phyloP scores from a whole-genome alignment of 2,329 filamentous ascomycete genomes.

The Sclerotinia sclerotiorum region DNA sequence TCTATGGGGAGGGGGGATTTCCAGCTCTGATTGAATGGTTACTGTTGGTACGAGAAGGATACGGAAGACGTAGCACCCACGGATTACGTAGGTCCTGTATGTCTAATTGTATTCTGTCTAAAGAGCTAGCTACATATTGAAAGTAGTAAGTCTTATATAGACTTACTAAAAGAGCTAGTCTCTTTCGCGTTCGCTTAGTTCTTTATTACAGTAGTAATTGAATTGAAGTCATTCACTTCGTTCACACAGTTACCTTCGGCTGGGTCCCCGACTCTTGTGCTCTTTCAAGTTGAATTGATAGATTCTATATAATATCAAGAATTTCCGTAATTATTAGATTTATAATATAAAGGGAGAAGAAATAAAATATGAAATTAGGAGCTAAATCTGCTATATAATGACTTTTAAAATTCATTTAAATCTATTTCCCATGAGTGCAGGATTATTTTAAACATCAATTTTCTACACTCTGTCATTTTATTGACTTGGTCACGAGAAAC shows the following conservation, averaged over 20 bases:
- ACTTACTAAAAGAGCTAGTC: no score
- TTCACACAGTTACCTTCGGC: no score
- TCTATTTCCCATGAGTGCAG: background rate
- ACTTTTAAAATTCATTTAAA: background rate
- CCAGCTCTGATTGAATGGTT: rapidly evolving
- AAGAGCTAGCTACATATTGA: no score
- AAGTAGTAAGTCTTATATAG: no score
- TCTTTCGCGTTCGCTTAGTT: no score
- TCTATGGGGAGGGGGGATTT: background rate
- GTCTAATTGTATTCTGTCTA: no score
- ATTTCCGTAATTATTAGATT: background rate
- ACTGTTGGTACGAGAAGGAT: no score
- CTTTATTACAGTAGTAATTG: no score
- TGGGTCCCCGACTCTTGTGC: background rate
- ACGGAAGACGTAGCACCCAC: no score
- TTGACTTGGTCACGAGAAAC: background rate
- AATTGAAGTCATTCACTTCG: no score
- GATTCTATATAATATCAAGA: background rate
- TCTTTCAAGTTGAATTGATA: background rate
- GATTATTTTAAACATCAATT: background rate
- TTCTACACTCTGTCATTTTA: rapidly evolving
- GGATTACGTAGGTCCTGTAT: no score
- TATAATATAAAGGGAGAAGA: background rate
- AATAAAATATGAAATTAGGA: background rate
- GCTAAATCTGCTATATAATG: background rate